phyloP scores from a whole-genome alignment of 2,329 filamentous ascomycete genomes.

The Alternaria sp. region DNA sequence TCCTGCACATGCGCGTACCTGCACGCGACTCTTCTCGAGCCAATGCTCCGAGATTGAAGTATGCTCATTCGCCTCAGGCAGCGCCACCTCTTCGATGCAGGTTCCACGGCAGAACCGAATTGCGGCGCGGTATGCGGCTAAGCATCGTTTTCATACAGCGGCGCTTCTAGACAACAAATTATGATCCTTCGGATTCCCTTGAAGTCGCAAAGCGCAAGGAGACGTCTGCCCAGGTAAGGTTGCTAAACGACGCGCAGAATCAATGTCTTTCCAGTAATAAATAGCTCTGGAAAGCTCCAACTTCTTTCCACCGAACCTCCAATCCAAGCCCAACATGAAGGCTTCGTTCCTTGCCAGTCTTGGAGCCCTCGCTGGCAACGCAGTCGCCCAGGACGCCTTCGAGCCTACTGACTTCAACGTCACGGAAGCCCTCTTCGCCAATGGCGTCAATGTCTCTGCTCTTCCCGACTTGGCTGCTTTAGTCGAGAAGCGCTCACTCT shows the following conservation, averaged over 20 bases:
- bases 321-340: not conserved
- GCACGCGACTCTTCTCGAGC: not conserved
- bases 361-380: not conserved
- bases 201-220: not conserved
- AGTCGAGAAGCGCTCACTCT: not conserved
- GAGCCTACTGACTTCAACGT: slow-evolving; percentile 16
- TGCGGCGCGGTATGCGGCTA: slow-evolving; percentile 4
- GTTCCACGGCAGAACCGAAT: not conserved
- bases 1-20: not conserved
- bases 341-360: not conserved
- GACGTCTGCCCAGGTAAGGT: not conserved
- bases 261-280: not conserved
- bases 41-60: not conserved
- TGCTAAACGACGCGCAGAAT: not conserved
- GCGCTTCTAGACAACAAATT: not conserved
- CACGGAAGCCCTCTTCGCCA: slow-evolving; percentile 18
- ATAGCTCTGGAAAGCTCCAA: not conserved
- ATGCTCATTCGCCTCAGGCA: not conserved
- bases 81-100: not conserved
- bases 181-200: not conserved
- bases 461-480: slow-evolving; percentile 14
- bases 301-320: not conserved
- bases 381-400: slow-evolving; percentile 5
- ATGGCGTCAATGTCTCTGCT: slow-evolving; percentile 17
- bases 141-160: not conserved